phyloP scores from a whole-genome alignment of 108 stramenopile genomes.

The Skeletonema costatum region DNA sequence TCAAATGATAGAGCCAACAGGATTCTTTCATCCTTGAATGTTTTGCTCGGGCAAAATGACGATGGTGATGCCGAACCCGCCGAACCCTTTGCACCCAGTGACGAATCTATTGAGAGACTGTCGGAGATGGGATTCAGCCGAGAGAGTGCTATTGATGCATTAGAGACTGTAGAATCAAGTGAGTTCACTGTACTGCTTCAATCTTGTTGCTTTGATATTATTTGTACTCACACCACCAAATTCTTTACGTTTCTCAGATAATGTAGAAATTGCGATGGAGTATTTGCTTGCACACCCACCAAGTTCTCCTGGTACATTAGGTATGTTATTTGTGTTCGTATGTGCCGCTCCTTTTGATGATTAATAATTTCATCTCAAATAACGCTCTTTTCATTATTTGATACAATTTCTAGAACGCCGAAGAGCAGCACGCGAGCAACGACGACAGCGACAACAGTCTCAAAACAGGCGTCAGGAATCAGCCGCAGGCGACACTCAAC shows the following conservation, averaged over 20 bases:
- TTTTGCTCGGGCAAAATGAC: slow-evolving; percentile 12
- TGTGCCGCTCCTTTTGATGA: neutral
- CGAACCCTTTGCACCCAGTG: slow-evolving; percentile 75
- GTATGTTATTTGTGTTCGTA: neutral
- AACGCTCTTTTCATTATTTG: neutral
- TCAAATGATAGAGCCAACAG: slow-evolving; percentile 4
- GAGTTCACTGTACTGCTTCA: neutral
- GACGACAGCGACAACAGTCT: slow-evolving; percentile 14
- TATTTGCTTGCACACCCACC: slow-evolving; percentile 73
- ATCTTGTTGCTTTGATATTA: neutral
- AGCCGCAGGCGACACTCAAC: neutral
- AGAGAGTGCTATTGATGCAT: slow-evolving; percentile 62
- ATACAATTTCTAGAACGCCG: slow-evolving; percentile 13
- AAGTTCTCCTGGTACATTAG: slow-evolving; percentile 32
- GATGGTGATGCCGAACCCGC: slow-evolving; percentile 19
- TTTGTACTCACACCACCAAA: neutral
- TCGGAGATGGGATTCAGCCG: slow-evolving; percentile 91
- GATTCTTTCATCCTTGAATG: slow-evolving; percentile 22
- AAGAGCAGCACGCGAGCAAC: slow-evolving; percentile 35
- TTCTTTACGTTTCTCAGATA: neutral
- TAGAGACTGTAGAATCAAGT: slow-evolving; percentile 3
- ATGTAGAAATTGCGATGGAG: slow-evolving; percentile 90
- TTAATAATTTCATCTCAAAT: neutral
- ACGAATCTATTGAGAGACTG: slow-evolving; percentile 71
- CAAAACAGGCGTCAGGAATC: neutral